Evolutionary conservation across 257 asterid species (phyloP).

Genomic region (Solanum tacnaense): DNA sequence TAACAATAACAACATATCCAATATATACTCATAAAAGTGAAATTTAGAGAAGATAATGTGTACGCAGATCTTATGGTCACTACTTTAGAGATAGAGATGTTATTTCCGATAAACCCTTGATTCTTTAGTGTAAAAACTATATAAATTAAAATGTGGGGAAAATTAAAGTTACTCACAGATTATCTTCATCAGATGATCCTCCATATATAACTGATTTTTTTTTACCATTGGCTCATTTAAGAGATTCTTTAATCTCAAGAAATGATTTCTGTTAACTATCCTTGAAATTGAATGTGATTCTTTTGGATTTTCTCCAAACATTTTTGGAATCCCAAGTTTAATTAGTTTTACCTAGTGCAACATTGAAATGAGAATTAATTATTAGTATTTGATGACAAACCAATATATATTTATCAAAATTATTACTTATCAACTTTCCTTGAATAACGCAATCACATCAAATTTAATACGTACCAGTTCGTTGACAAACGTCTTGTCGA

Average conservation of each 20-base stretch:
- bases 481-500: constrained; percentile 36
- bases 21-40: too few species aligned
- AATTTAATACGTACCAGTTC: constrained; percentile 21
- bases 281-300: constrained; percentile 31
- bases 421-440: too few species aligned
- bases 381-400: background rate
- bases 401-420: background rate
- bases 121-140: background rate
- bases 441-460: background rate
- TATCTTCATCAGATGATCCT: constrained; percentile 48
- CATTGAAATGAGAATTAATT: background rate
- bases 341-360: constrained; percentile 41
- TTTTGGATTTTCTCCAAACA: constrained; percentile 54
- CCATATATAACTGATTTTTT: constrained; percentile 43
- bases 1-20: background rate
- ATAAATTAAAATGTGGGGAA: background rate
- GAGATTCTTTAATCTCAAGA: constrained; percentile 32
- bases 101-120: background rate
- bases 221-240: constrained; percentile 45
- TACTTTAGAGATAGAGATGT: too few species aligned
- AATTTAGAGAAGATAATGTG: too few species aligned
- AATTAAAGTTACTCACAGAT: constrained; percentile 31
- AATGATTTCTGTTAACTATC: constrained; percentile 44
- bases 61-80: background rate
- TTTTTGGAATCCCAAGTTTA: constrained; percentile 18